Conservation (phyloP, 352 stramenopile genomes). For the Globisporangium nodosum region DNA sequence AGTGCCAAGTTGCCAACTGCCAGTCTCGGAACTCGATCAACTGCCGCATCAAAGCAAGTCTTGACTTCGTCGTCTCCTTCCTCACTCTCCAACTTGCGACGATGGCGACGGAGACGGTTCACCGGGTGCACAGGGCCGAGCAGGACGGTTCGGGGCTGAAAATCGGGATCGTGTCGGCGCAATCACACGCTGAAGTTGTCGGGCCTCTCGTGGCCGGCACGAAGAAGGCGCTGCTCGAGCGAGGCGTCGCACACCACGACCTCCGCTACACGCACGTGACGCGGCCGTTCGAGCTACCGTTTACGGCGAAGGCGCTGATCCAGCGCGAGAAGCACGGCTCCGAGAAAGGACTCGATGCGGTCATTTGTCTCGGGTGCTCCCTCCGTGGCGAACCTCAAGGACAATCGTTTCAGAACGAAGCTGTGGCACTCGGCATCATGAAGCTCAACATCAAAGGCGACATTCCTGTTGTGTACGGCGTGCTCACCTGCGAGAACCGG, state of each 20-base stretch:
- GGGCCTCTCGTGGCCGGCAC: constrained; percentile 37
- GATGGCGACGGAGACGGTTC: constrained; percentile 13
- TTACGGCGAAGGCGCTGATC: constrained; percentile 78
- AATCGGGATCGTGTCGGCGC: constrained; percentile 49
- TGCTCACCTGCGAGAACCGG: constrained; percentile 92
- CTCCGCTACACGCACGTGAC: constrained; percentile 70
- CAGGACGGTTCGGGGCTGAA: constrained; percentile 21
- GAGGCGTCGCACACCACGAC: constrained; percentile 37
- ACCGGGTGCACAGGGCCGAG: constrained; percentile 1
- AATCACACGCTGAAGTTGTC: constrained; percentile 46
- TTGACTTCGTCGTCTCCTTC: too few species aligned
- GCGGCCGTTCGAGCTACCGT: constrained; percentile 94
- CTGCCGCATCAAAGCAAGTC: too few species aligned
- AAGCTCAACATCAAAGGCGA: constrained; percentile 90
- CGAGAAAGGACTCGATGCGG: constrained; percentile 84
- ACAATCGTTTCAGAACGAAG: constrained; percentile 94
- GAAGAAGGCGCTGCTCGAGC: constrained; percentile 43
- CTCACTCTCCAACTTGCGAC: neutral
- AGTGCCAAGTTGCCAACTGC: too few species aligned
- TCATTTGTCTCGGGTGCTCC: constrained; percentile 94
- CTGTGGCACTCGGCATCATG: constrained; percentile 93
- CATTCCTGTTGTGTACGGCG: constrained; percentile 75
- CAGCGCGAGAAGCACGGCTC: constrained; percentile 31
- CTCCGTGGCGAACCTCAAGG: constrained; percentile 93
- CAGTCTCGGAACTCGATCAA: too few species aligned